Percentiles rank a stretch among this genome's conserved stretches.
phyloP scores from a whole-genome alignment of 371 early-diverging fungal species.

The Synchytrium microbalum region DNA sequence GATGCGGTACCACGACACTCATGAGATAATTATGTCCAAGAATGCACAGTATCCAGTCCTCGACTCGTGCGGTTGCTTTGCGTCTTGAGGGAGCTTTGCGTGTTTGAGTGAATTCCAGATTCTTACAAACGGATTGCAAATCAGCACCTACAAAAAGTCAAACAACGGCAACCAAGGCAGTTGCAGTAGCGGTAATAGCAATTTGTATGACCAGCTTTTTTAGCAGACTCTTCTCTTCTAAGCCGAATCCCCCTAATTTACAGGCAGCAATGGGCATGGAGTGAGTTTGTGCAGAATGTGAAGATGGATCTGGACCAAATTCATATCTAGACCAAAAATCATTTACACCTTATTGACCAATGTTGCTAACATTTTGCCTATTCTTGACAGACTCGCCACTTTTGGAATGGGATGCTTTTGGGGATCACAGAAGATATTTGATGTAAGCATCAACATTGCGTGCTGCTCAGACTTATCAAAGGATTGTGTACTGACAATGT shows the following conservation, averaged over 20 bases:
- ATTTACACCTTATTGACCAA: too few relatives aligned
- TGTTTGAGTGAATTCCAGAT: too few relatives aligned
- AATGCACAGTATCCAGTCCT: too few relatives aligned
- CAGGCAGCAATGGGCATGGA: neutral
- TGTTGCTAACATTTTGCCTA: neutral
- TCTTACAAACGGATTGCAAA: too few relatives aligned
- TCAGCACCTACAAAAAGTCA: too few relatives aligned
- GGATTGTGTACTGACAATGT: neutral
- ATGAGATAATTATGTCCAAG: too few relatives aligned
- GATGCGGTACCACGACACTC: too few relatives aligned
- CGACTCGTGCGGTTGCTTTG: too few relatives aligned
- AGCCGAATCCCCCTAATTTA: neutral
- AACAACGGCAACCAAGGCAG: too few relatives aligned
- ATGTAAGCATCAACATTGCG: neutral
- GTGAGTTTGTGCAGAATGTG: neutral
- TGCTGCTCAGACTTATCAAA: neutral
- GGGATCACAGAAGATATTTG: conserved; percentile 21
- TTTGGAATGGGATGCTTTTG: conserved; percentile 71
- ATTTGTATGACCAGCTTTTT: neutral
- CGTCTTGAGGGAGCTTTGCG: too few relatives aligned
- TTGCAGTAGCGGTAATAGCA: too few relatives aligned
- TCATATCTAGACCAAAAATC: too few relatives aligned
- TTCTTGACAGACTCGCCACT: conserved; percentile 34
- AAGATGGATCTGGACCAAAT: neutral
- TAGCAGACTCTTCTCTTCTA: neutral